Conservation (phyloP, 495 filamentous ascomycete species). For the Corynascus novoguineensis region DNA sequence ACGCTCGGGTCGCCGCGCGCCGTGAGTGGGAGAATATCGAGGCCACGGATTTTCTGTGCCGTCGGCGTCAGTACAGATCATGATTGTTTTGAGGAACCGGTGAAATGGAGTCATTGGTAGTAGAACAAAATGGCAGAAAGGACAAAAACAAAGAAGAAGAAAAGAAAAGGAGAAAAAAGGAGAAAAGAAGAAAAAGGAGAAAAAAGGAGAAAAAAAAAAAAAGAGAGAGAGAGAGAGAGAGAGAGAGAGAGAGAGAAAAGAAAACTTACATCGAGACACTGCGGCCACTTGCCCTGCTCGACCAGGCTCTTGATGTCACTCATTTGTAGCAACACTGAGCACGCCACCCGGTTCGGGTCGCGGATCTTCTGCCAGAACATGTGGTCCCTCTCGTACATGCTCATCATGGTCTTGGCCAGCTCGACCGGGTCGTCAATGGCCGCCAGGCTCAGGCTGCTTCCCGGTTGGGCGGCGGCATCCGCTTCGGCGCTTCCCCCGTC, state of each 20-base stretch:
- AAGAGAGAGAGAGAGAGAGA: no score
- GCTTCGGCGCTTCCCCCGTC: conserved; percentile 28
- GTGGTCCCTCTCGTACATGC: conserved; percentile 68
- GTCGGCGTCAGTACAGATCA: conserved; percentile 2
- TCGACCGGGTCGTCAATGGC: conserved; percentile 78
- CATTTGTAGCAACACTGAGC: conserved; percentile 68
- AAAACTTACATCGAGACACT: conserved; percentile 59
- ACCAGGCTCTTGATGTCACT: conserved; percentile 68
- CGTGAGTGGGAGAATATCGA: conserved; percentile 73
- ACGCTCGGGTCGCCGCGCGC: conserved; percentile 61
- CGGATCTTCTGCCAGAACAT: conserved; percentile 68
- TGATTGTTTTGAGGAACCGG: no score
- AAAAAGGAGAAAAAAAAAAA: no score
- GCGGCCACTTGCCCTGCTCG: conserved; percentile 64
- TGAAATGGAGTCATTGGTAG: no score
- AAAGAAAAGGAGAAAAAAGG: no score
- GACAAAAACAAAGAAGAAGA: no score
- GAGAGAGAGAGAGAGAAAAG: conserved; percentile 8
- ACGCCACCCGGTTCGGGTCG: conserved; percentile 61
- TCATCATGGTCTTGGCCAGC: conserved; percentile 72
- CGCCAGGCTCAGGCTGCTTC: conserved; percentile 71
- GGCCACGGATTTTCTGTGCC: conserved; percentile 60
- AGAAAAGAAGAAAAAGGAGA: conserved; percentile 4
- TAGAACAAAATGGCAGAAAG: no score
- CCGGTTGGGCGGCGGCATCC: conserved; percentile 32